Conservation (phyloP, 2,329 filamentous ascomycete species). For the Fusarium multiceps region DNA sequence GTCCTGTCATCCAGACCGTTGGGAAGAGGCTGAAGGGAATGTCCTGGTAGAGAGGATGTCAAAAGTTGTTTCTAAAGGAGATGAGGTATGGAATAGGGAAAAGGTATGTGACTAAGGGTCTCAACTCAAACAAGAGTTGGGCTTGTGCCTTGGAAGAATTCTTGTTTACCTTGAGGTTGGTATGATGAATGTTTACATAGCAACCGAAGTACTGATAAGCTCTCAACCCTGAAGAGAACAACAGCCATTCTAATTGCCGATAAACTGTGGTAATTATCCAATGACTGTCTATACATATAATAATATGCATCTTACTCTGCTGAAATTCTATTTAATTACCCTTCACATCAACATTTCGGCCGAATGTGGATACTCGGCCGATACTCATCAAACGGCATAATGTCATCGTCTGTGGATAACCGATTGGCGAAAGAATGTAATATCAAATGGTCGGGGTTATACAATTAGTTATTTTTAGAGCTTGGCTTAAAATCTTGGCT, state of each 20-base stretch:
- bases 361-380: constrained; percentile 2
- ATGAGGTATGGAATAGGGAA: neutral
- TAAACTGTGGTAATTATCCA: fast-evolving
- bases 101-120: neutral
- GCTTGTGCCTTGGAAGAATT: neutral
- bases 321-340: neutral
- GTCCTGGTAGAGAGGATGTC: neutral
- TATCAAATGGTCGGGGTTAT: neutral
- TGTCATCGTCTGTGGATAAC: constrained; percentile 4
- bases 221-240: no score
- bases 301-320: neutral
- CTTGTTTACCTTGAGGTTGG: neutral
- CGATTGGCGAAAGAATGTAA: constrained; percentile 7
- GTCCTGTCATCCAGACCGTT: constrained; percentile 13
- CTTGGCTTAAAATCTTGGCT: neutral
- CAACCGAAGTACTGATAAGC: neutral
- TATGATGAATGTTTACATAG: constrained; percentile 2
- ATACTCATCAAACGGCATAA: constrained; percentile 7
- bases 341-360: neutral
- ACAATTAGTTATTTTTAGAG: constrained; percentile 5
- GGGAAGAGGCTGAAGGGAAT: constrained; percentile 9
- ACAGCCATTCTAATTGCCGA: neutral
- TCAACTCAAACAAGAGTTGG: neutral
- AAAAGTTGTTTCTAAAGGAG: neutral
- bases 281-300: neutral